A percentile compares a stretch with the other conserved stretches of the same genome.
These are phyloP conservation scores for Penicillium psychrosexuale DNA, from an alignment of 2,329 filamentous ascomycete species.

Conservation along the genomic window DNA sequence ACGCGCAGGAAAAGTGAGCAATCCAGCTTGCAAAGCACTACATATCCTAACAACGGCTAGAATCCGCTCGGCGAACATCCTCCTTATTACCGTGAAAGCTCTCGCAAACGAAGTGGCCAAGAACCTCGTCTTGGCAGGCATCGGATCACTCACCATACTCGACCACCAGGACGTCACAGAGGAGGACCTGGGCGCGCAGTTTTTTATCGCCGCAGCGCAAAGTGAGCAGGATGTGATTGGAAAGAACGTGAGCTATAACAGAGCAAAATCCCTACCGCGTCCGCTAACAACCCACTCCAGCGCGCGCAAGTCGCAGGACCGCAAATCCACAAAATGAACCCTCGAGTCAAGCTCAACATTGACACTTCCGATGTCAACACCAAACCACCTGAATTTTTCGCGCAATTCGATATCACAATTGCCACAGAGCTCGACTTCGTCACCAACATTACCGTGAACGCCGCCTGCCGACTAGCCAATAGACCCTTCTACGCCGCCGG, in stretches of 20 bases:
- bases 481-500: conserved; percentile 86
- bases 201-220: conserved; percentile 72
- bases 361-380: conserved; percentile 65
- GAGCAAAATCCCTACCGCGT: neutral
- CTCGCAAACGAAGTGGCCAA: conserved; percentile 94
- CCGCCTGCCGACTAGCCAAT: conserved; percentile 72
- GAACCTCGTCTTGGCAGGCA: conserved; percentile 90
- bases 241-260: conserved; percentile 57
- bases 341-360: conserved; percentile 72
- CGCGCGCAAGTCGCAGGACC: conserved; percentile 75
- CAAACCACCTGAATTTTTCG: conserved; percentile 72
- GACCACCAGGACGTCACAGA: conserved; percentile 74
- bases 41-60: conserved; percentile 42
- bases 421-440: conserved; percentile 80
- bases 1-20: conserved; percentile 73
- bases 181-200: conserved; percentile 75
- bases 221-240: conserved; percentile 45
- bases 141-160: conserved; percentile 83
- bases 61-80: conserved; percentile 83
- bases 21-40: neutral
- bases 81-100: conserved; percentile 82
- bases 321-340: conserved; percentile 83
- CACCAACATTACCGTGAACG: conserved; percentile 76
- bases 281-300: conserved; percentile 33
- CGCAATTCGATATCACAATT: conserved; percentile 78